Evolutionary conservation across 352 stramenopile genomes (phyloP).

Genomic region (Pythium aphanidermatum): DNA sequence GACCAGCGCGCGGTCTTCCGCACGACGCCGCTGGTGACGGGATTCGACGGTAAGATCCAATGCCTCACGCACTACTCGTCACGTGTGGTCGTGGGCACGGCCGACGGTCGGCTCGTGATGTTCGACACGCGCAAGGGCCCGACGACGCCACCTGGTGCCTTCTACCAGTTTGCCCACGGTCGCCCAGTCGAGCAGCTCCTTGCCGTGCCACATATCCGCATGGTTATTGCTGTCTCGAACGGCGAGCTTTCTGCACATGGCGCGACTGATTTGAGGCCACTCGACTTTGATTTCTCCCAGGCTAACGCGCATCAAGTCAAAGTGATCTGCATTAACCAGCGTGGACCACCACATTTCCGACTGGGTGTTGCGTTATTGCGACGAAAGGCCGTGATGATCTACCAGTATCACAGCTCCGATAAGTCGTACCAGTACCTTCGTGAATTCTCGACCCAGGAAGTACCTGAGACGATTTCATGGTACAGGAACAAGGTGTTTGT

Average conservation of each 20-base stretch:
- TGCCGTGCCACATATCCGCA: constrained; percentile 81
- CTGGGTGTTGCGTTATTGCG: constrained; percentile 61
- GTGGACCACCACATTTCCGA: constrained; percentile 77
- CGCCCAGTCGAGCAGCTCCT: constrained; percentile 75
- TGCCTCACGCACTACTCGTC: constrained; percentile 85
- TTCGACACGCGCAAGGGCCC: constrained; percentile 84
- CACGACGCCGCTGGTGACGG: constrained; percentile 59
- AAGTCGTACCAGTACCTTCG: constrained; percentile 77
- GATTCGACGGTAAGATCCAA: constrained; percentile 79
- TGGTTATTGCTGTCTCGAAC: constrained; percentile 80
- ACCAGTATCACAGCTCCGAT: constrained; percentile 75
- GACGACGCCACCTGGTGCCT: constrained; percentile 35
- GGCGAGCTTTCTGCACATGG: constrained; percentile 65
- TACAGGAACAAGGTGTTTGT: constrained; percentile 87
- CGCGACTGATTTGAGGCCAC: constrained; percentile 70
- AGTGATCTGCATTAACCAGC: constrained; percentile 77
- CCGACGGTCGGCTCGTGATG: constrained; percentile 78
- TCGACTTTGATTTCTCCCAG: constrained; percentile 74
- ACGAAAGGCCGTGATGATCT: constrained; percentile 66
- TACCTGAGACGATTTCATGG: constrained; percentile 79
- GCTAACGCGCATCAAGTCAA: constrained; percentile 70
- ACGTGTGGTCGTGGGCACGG: constrained; percentile 76
- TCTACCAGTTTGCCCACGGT: constrained; percentile 69
- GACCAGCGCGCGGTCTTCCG: constrained; percentile 68
- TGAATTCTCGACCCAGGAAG: constrained; percentile 67